These are phyloP conservation scores for Cetradonia linearis DNA, from an alignment of 495 filamentous ascomycete genomes.

Conservation along the genomic window DNA sequence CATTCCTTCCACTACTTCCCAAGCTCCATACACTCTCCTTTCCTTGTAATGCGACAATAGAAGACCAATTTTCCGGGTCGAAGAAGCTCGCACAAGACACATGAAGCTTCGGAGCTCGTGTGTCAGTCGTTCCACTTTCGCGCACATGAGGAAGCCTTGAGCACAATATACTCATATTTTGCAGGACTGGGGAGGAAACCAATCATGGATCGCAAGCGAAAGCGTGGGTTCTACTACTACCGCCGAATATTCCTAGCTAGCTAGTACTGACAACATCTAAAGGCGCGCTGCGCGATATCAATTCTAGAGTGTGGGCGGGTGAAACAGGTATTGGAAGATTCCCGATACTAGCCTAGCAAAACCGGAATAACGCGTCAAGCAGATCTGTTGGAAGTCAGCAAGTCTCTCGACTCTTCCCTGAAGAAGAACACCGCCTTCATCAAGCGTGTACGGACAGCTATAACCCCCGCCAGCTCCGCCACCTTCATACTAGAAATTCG, in stretches of 20 bases:
- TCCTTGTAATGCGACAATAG: neutral
- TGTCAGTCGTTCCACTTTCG: neutral
- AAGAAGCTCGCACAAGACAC: constrained; percentile 2
- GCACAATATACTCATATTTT: neutral
- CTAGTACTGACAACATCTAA: constrained; percentile 14
- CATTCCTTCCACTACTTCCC: neutral
- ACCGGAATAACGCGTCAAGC: constrained; percentile 19
- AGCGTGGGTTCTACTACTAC: constrained; percentile 46
- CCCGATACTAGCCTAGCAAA: constrained; percentile 5
- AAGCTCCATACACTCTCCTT: neutral
- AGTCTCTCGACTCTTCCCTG: constrained; percentile 85
- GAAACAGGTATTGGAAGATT: constrained; percentile 56
- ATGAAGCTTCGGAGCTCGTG: constrained; percentile 17
- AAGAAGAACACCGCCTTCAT: constrained; percentile 99
- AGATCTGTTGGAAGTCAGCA: constrained; percentile 73
- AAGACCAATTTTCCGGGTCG: neutral
- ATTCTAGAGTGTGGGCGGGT: constrained; percentile 77
- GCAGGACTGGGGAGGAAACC: neutral
- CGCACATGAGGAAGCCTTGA: constrained; percentile 19
- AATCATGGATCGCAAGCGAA: constrained; percentile 75
- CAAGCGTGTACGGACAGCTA: constrained; percentile 84
- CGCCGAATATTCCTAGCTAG: constrained; percentile 20
- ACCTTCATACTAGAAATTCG: constrained; percentile 88
- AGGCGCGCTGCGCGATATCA: constrained; percentile 87
- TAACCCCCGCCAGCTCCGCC: constrained; percentile 62